Evolutionary conservation across 306 rosid species (phyloP).

Genomic region (Inga laurina): DNA sequence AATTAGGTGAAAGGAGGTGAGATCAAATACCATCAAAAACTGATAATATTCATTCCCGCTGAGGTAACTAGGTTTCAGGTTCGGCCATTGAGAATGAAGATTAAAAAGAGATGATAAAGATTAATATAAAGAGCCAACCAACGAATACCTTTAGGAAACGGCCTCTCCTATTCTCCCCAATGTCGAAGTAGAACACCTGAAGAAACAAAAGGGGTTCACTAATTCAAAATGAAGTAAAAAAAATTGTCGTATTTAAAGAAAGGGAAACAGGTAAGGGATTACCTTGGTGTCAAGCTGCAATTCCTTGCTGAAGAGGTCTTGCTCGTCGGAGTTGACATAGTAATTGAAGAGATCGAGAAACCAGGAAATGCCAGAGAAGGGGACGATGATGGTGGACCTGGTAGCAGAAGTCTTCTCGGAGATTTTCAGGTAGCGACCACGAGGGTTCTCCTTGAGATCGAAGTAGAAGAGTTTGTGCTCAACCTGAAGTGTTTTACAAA

Average conservation of each 20-base stretch:
- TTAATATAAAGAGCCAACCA: not conserved
- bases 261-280: not conserved
- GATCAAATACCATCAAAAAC: not conserved
- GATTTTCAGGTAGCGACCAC: conserved; percentile 94
- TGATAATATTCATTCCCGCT: not conserved
- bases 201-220: not conserved
- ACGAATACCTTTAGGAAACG: conserved; percentile 92
- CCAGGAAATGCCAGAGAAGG: conserved; percentile 96
- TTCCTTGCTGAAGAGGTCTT: conserved; percentile 95
- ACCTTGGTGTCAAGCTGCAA: conserved; percentile 91
- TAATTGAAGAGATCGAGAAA: conserved; percentile 98
- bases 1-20: not conserved
- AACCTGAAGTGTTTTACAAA: conserved; percentile 95
- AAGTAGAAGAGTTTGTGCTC: conserved; percentile 98
- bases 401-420: conserved; percentile 99
- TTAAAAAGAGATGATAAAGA: not conserved
- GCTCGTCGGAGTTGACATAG: conserved; percentile 89
- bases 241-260: not conserved
- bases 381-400: conserved; percentile 97
- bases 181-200: conserved; percentile 95
- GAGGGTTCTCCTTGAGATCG: conserved; percentile 99
- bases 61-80: not conserved
- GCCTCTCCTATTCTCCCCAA: conserved; percentile 99
- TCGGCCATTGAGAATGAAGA: not conserved
- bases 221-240: not conserved